Percentiles rank a stretch among this genome's conserved stretches.
phyloP scores from a whole-genome alignment of 2,329 filamentous ascomycete species.

The Incumbomyces delicatus region DNA sequence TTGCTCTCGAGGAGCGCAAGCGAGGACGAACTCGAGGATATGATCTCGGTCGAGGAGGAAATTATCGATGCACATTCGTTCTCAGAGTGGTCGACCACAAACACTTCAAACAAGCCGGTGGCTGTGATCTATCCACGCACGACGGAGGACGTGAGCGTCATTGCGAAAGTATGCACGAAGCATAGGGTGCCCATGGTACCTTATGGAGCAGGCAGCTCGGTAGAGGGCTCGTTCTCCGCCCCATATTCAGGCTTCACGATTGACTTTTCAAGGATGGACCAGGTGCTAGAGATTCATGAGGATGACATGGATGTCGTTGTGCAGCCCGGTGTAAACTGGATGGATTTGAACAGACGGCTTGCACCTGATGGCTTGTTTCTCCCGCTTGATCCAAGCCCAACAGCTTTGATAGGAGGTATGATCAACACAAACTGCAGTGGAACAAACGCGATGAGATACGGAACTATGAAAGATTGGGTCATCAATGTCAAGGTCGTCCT shows the following conservation, averaged over 20 bases:
- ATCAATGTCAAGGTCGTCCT: slow-evolving; percentile 62
- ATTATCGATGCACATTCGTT: slow-evolving; percentile 56
- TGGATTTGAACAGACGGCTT: slow-evolving; percentile 69
- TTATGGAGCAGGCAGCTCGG: slow-evolving; percentile 74
- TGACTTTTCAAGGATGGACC: slow-evolving; percentile 81
- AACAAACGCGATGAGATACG: slow-evolving; percentile 54
- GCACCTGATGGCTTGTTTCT: slow-evolving; percentile 74
- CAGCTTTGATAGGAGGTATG: slow-evolving; percentile 49
- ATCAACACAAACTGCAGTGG: slow-evolving; percentile 59
- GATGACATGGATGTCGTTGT: slow-evolving; percentile 90
- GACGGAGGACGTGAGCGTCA: slow-evolving; percentile 54
- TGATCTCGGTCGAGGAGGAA: slow-evolving; percentile 54
- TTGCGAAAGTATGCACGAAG: slow-evolving; percentile 64
- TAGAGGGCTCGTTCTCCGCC: slow-evolving; percentile 85
- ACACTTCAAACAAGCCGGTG: slow-evolving; percentile 53
- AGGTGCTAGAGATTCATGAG: slow-evolving; percentile 67
- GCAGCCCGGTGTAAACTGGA: slow-evolving; percentile 87
- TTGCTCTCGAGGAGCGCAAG: slow-evolving; percentile 25
- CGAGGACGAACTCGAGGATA: slow-evolving; percentile 39
- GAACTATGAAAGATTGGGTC: slow-evolving; percentile 69
- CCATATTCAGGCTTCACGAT: slow-evolving; percentile 80
- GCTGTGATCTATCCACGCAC: slow-evolving; percentile 55
- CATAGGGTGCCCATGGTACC: slow-evolving; percentile 76
- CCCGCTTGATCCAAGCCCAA: slow-evolving; percentile 74
- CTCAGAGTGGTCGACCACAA: slow-evolving; percentile 62